Evolutionary conservation across 257 asterid genomes (phyloP).

Genomic region (Penstemon davidsonii): DNA sequence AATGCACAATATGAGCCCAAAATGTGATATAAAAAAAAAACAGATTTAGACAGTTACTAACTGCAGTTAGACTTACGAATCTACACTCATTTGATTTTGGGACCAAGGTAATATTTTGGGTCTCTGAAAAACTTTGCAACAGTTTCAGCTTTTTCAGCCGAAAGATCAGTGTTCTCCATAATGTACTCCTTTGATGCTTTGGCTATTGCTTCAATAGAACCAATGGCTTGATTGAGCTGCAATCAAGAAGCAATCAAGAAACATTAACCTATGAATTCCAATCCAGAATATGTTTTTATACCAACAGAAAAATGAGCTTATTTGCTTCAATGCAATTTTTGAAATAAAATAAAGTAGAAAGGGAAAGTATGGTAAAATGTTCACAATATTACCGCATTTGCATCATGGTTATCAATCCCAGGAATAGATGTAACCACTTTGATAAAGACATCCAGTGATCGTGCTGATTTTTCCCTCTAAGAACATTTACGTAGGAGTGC

Average conservation of each 20-base stretch:
- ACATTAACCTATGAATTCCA: neutral
- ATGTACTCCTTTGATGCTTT: constrained; percentile 81
- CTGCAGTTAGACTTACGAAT: neutral
- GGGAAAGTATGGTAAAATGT: neutral
- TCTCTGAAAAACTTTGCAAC: constrained; percentile 81
- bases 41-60: neutral
- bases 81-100: constrained; percentile 50
- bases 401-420: constrained; percentile 84
- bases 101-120: constrained; percentile 71
- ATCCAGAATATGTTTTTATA: neutral
- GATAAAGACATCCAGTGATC: constrained; percentile 64
- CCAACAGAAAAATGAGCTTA: neutral
- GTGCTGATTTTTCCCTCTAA: constrained; percentile 77
- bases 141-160: constrained; percentile 81
- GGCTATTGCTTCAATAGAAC: constrained; percentile 93
- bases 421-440: constrained; percentile 89
- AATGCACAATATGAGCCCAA: neutral
- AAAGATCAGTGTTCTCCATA: constrained; percentile 81
- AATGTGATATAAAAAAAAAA: neutral
- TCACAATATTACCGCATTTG: constrained; percentile 58
- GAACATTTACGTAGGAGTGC: constrained; percentile 28
- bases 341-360: neutral
- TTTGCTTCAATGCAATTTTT: neutral
- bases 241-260: constrained; percentile 35
- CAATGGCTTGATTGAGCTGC: constrained; percentile 90